phyloP scores from a whole-genome alignment of 2,329 filamentous ascomycete genomes.

The Xylariaceae sp. region DNA sequence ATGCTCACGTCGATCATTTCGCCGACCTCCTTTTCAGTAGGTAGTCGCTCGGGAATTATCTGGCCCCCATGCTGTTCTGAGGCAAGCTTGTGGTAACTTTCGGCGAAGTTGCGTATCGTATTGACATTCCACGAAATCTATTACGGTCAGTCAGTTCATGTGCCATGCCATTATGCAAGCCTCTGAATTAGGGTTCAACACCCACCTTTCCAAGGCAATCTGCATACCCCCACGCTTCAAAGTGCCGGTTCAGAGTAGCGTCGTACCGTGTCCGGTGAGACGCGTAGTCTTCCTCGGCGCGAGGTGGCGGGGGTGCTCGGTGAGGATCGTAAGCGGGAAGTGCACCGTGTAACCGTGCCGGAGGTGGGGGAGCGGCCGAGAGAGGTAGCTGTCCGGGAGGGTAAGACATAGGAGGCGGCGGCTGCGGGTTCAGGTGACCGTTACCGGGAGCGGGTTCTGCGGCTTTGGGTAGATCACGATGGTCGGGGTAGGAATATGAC shows the following conservation, averaged over 20 bases:
- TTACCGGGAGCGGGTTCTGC: slow-evolving; percentile 20
- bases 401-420: slow-evolving; percentile 35
- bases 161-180: too few species aligned
- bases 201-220: slow-evolving; percentile 46
- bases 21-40: slow-evolving; percentile 49
- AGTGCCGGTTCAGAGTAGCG: slow-evolving; percentile 39
- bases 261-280: slow-evolving; percentile 40
- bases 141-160: slow-evolving; percentile 6
- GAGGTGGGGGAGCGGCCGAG: slow-evolving; percentile 31
- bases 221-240: slow-evolving; percentile 49
- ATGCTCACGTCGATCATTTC: slow-evolving; percentile 51
- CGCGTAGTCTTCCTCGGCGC: slow-evolving; percentile 42
- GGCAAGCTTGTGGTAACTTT: slow-evolving; percentile 49
- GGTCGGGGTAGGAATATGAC: slow-evolving; percentile 26
- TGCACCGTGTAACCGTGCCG: slow-evolving; percentile 47
- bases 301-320: slow-evolving; percentile 35
- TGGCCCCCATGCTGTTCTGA: slow-evolving; percentile 51
- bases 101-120: slow-evolving; percentile 52
- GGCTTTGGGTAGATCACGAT: slow-evolving; percentile 24
- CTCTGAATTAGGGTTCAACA: too few species aligned
- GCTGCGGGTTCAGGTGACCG: slow-evolving; percentile 27
- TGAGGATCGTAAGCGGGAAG: slow-evolving; percentile 42
- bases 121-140: slow-evolving; percentile 49
- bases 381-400: slow-evolving; percentile 41
- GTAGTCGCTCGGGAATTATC: slow-evolving; percentile 49